Base-by-base conservation (phyloP, 2,329 filamentous ascomycete genomes). In the Xylaria sp. region DNA sequence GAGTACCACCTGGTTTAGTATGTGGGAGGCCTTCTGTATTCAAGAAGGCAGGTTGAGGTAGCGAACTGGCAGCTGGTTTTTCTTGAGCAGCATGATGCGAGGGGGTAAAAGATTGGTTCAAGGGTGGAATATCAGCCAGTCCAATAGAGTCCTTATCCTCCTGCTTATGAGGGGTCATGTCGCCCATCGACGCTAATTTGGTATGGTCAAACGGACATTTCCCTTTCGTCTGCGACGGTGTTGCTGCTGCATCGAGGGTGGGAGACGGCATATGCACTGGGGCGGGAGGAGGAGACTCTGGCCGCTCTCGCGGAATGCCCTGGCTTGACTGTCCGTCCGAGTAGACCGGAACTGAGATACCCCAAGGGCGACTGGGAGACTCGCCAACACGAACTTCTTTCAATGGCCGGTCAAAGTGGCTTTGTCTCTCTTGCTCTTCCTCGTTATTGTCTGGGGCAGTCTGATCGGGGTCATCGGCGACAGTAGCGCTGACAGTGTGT, bases 361-460 rank as follows among this genome's bases (percentile, higher is more conserved):
- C 72, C 72, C 72, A 73, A 31, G 95, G 95, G 54, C 95, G 87
- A 79, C 92, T 97, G 5, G 95, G 95, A 15, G 93, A 97, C 80
- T 98, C 95, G 52, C 95, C 95, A 25, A 98, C 90, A n/a, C 95
- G 88, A 10, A 98, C 89, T 75, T 98, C 95, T 77, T 95, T 93
- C 62, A 98, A 80, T 0, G 92, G 90, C 54, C 94, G 88, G 73
- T 97, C 94, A 78, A 97, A 98, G 76, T 91, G 92, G 66, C 90
- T 86, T 71, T 90, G 85, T 66, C 94, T 87, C 54, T 90, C 86
- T 33, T 89, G 87, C 2, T 87, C 85, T 13, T 84, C 82, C 10
- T 78, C 78, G 15, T 71, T 81, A 54, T 80, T 82, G 64, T 80
- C 82, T 33, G 81, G 77, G 18, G 82, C 80, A 36, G 79, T 81